phyloP scores from a whole-genome alignment of 352 stramenopile species.

The Saprolegnia parasitica region DNA sequence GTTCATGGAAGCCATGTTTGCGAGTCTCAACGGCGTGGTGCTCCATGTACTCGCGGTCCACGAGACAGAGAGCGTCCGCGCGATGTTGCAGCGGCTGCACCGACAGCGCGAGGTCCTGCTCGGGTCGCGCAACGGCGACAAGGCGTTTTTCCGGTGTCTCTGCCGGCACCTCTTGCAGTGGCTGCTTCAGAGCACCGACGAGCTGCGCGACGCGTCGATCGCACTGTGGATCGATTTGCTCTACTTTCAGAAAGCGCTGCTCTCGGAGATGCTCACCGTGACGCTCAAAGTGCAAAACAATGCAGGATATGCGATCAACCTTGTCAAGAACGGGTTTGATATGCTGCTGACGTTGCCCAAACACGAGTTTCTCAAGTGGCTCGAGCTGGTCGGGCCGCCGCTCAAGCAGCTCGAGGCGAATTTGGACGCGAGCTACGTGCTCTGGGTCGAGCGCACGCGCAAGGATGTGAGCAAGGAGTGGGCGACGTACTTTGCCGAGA shows the following conservation, averaged over 20 bases:
- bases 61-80: constrained; percentile 47
- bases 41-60: constrained; percentile 55
- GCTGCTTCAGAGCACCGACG: constrained; percentile 35
- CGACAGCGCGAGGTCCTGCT: constrained; percentile 55
- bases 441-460: constrained; percentile 45
- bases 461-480: constrained; percentile 55
- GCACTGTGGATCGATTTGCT: constrained; percentile 69
- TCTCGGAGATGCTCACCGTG: constrained; percentile 54
- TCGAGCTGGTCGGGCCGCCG: constrained; percentile 60
- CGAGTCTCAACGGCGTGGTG: constrained; percentile 51
- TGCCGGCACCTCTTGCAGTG: constrained; percentile 60
- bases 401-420: constrained; percentile 60
- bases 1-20: constrained; percentile 48
- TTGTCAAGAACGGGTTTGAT: constrained; percentile 79
- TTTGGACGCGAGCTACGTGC: constrained; percentile 58
- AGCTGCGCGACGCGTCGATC: constrained; percentile 46
- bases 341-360: constrained; percentile 41
- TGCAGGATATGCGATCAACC: constrained; percentile 58
- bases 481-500: constrained; percentile 19
- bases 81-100: constrained; percentile 56
- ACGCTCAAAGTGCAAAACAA: constrained; percentile 45
- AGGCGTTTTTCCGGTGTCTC: constrained; percentile 57
- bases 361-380: constrained; percentile 49
- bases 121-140: constrained; percentile 47
- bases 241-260: constrained; percentile 47